phyloP scores from a whole-genome alignment of 1,284 basidiomycete species.

The Lentinula novae-zelandiae region DNA sequence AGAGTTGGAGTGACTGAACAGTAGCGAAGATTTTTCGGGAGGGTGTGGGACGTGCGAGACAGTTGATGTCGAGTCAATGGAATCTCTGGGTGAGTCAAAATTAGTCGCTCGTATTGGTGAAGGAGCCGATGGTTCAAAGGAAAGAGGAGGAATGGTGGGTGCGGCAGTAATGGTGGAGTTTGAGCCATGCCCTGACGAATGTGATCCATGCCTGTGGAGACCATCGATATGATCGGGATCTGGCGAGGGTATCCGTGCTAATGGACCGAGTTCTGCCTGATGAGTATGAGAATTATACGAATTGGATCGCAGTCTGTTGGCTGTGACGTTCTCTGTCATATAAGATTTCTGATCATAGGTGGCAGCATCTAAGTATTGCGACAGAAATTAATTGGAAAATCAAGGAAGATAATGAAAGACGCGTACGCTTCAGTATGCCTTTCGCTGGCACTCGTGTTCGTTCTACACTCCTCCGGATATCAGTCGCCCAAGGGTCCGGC shows the following conservation, averaged over 20 bases:
- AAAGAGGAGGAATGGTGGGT: conserved; percentile 55
- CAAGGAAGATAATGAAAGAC: conserved; percentile 9
- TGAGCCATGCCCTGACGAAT: conserved; percentile 36
- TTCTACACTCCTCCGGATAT: conserved; percentile 66
- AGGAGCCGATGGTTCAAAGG: conserved; percentile 43
- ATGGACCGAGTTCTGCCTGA: conserved; percentile 61
- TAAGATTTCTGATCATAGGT: conserved; percentile 59
- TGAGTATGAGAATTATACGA: conserved; percentile 68
- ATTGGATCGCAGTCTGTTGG: conserved; percentile 65
- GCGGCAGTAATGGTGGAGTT: conserved; percentile 20
- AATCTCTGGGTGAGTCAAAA: conserved; percentile 24
- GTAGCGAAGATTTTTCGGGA: conserved; percentile 20
- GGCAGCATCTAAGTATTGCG: conserved; percentile 45
- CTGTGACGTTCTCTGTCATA: conserved; percentile 40
- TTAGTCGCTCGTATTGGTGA: conserved; percentile 6
- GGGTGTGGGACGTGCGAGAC: conserved; percentile 20
- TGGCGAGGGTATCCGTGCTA: conserved; percentile 74
- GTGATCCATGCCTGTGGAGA: conserved; percentile 60
- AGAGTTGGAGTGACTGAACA: conserved; percentile 80
- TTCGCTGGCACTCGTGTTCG: conserved; percentile 63
- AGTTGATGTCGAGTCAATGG: conserved; percentile 12
- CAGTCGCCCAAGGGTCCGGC: conserved; percentile 67
- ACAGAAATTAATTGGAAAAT: conserved; percentile 6
- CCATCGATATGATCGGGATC: conserved; percentile 87
- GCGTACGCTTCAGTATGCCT: conserved; percentile 88